Base-by-base conservation (phyloP, 2,329 filamentous ascomycete species). In the Alternaria incomplexa region DNA sequence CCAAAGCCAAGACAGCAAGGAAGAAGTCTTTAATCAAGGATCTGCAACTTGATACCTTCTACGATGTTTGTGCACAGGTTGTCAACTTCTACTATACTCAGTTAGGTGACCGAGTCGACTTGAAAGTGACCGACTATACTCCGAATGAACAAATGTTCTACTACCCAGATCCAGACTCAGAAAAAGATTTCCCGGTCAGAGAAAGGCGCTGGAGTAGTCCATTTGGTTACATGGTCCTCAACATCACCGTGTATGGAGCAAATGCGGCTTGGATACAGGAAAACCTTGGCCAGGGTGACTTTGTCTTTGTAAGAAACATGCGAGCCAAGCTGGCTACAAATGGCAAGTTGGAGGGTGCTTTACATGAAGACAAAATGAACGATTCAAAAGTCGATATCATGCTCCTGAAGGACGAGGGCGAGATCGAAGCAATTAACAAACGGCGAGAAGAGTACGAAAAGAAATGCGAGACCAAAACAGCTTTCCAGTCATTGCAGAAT, bases 1-100 rank as follows among this genome's bases (percentile, higher is more conserved):
- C 51, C 44, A 68, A 64, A n/a, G n/a, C 51, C 43, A 36, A 30
- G 8, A 40, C 26, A 30, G 47, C 48, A 10, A 66, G 69, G 10
- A 73, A 62, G 53, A 59, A 90, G 71, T 83, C 82, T 36, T 81
- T 90, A 17, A 84, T 97, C 56, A 84, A 90, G 66, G 87, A 93
- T 69, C 80, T 93, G 2, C 72, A 80, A 3, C 80, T 85, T 1
- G 77, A 79, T 13, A 82, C 71, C 0, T 96, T 90, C 73, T 88
- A 86, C 70, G 88, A 97, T 74, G 75, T 96, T 1, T 82, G 92
- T 17, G 93, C 87, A 2, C 86, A 94, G 73, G 87, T 97, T 3
- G 85, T 93, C 50, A 89, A 85, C 67, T 81, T 85, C 1, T 87
- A 83, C 67, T 70, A 58, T 11, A 51, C 47, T 13, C 76, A 71